Conservation (phyloP, 73 alveolate species). For the Paramecium primaurelia region DNA sequence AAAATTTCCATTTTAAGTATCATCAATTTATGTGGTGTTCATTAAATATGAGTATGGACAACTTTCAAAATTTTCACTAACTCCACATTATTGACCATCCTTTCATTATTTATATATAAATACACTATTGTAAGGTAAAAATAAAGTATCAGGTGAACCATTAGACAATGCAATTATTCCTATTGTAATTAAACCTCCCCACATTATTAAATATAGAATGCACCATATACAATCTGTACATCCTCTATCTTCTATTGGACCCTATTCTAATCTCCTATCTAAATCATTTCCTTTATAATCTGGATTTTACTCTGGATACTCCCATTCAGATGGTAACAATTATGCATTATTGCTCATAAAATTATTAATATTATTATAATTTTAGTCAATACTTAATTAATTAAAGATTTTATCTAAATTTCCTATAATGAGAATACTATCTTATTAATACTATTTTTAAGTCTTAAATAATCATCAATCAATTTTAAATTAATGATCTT, state of each 20-base stretch:
- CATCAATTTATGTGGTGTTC: not conserved
- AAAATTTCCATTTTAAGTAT: not conserved
- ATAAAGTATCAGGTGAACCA: not conserved
- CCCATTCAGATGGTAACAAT: constrained; percentile 20
- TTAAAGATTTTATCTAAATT: not conserved
- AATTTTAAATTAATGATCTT: too few species aligned
- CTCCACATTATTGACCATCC: constrained; percentile 16
- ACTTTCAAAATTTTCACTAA: not conserved
- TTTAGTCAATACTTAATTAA: not conserved
- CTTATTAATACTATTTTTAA: too few species aligned
- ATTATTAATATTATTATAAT: not conserved
- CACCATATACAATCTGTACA: constrained; percentile 46
- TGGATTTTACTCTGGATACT: constrained; percentile 38
- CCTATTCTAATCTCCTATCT: not conserved
- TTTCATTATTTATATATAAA: not conserved
- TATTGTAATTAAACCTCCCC: not conserved
- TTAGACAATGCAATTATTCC: not conserved
- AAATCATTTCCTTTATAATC: not conserved
- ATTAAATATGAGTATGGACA: constrained; percentile 20
- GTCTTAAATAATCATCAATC: not conserved
- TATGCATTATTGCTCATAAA: not conserved
- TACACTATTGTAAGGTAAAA: not conserved
- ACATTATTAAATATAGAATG: not conserved
- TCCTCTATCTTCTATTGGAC: constrained; percentile 41
- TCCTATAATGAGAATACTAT: too few species aligned